Evolutionary conservation across 2,329 filamentous ascomycete genomes (phyloP).

Genomic region (Exophiala spinifera): DNA sequence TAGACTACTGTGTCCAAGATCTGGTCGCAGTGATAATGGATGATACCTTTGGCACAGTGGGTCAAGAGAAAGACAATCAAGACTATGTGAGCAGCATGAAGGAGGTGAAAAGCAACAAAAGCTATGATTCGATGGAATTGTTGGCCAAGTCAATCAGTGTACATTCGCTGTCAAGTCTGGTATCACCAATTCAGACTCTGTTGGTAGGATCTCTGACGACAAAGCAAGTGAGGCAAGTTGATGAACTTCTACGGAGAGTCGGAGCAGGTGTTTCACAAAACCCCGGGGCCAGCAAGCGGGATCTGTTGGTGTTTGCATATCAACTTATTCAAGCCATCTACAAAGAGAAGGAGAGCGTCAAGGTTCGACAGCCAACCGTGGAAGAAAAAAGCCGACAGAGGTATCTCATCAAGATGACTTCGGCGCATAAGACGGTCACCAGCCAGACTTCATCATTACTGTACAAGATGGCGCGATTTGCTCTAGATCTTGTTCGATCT

Average conservation of each 20-base stretch:
- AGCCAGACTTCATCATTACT: constrained; percentile 62
- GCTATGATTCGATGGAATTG: constrained; percentile 94
- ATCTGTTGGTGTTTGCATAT: constrained; percentile 91
- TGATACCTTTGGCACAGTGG: constrained; percentile 88
- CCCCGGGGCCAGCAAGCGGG: constrained; percentile 69
- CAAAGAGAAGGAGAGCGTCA: constrained; percentile 53
- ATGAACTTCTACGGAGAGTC: constrained; percentile 80
- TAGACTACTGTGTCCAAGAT: constrained; percentile 80
- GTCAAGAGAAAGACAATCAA: constrained; percentile 95
- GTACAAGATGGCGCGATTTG: constrained; percentile 84
- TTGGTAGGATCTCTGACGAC: constrained; percentile 80
- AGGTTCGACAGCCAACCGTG: constrained; percentile 40
- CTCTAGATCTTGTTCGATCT: constrained; percentile 79
- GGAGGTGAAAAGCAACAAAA: constrained; percentile 97
- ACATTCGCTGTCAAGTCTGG: constrained; percentile 67
- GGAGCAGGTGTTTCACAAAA: constrained; percentile 81
- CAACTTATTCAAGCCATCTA: constrained; percentile 89
- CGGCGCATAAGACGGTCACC: constrained; percentile 60
- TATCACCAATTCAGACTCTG: constrained; percentile 73
- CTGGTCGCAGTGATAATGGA: constrained; percentile 90
- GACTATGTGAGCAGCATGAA: constrained; percentile 95
- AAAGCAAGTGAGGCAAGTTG: constrained; percentile 82
- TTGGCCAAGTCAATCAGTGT: constrained; percentile 80
- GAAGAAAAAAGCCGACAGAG: constrained; percentile 62
- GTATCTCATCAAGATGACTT: constrained; percentile 75